These are phyloP conservation scores for Auriscalpium vulgare DNA, from an alignment of 768 basidiomycete genomes.

Conservation along the genomic window DNA sequence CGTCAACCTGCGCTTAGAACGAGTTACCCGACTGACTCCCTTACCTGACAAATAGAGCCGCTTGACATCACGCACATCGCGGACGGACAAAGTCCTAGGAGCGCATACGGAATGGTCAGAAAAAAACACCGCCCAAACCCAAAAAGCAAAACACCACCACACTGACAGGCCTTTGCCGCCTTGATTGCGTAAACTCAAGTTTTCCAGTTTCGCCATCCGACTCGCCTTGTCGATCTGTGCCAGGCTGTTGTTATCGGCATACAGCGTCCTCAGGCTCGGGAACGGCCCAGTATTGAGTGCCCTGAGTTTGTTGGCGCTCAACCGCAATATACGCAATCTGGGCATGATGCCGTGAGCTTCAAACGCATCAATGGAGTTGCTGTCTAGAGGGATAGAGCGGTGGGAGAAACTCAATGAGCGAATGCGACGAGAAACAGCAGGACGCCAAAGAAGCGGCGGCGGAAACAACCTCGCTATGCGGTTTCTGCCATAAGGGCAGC, in stretches of 20 bases:
- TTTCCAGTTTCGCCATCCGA: slow-evolving; percentile 69
- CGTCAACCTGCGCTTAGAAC: neutral
- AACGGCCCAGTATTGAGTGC: slow-evolving; percentile 53
- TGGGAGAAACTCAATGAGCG: slow-evolving; percentile 5
- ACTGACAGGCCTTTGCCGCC: slow-evolving; percentile 65
- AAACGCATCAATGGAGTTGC: slow-evolving; percentile 57
- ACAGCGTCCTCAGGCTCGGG: slow-evolving; percentile 77
- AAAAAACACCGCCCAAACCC: neutral
- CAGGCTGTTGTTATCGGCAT: slow-evolving; percentile 80
- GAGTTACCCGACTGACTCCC: slow-evolving; percentile 22
- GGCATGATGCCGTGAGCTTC: slow-evolving; percentile 48
- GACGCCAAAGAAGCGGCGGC: neutral
- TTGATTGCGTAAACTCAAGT: slow-evolving; percentile 88
- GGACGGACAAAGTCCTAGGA: slow-evolving; percentile 36
- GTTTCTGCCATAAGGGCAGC: slow-evolving; percentile 11
- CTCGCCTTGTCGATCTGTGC: slow-evolving; percentile 43
- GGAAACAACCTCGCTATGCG: neutral
- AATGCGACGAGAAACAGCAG: slow-evolving; percentile 4
- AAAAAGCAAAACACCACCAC: slow-evolving; percentile 21
- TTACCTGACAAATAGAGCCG: slow-evolving; percentile 90
- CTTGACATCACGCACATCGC: slow-evolving; percentile 86
- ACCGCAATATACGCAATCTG: slow-evolving; percentile 73
- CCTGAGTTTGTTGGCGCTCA: slow-evolving; percentile 74
- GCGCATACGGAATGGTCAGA: slow-evolving; percentile 14
- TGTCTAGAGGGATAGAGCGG: slow-evolving; percentile 39